Evolutionary conservation across 129 eudicot genomes (phyloP).

Genomic region (Scalesia atractyloides): DNA sequence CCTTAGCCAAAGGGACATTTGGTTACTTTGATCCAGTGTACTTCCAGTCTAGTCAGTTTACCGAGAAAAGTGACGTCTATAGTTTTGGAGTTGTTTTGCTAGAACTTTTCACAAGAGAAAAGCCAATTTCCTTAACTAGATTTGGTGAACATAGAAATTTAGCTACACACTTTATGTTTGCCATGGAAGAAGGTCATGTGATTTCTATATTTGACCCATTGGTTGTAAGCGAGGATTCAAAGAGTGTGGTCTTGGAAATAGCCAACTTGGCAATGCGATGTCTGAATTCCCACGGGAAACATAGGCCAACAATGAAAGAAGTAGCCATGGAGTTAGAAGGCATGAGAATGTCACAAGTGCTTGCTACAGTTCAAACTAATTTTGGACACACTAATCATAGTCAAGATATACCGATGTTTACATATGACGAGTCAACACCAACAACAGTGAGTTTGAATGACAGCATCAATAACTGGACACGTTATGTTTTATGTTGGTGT

Average conservation of each 20-base stretch:
- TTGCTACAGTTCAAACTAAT: too few species aligned
- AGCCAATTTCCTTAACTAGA: neutral
- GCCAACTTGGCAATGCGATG: neutral
- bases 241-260: neutral
- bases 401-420: neutral
- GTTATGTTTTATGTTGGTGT: too few species aligned
- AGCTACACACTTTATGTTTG: neutral
- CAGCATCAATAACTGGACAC: too few species aligned
- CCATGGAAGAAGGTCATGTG: neutral
- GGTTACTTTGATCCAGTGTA: neutral
- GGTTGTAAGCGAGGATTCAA: neutral
- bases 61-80: neutral
- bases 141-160: neutral
- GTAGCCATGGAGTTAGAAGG: neutral
- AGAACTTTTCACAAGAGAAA: neutral
- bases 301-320: neutral
- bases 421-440: neutral
- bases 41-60: neutral
- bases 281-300: neutral
- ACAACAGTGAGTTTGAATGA: neutral
- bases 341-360: neutral
- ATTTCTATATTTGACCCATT: neutral
- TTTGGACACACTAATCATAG: neutral
- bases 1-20: neutral
- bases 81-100: constrained; percentile 3